Base-by-base conservation (phyloP, 495 filamentous ascomycete genomes). In the Cladorrhinum samala region DNA sequence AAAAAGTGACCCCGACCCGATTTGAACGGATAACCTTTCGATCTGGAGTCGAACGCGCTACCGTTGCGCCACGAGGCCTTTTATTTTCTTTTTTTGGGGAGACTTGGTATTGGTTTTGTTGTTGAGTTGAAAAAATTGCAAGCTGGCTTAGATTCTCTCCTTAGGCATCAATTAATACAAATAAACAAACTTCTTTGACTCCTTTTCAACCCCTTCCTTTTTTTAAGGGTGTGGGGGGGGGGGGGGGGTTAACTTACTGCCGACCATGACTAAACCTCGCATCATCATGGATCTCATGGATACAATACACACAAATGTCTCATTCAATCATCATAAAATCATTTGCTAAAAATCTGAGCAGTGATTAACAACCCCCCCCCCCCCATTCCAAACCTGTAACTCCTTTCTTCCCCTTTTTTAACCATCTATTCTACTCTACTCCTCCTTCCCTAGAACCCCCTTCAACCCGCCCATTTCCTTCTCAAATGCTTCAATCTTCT, bases 401-500 rank as follows among this genome's bases (percentile, higher is more conserved):
- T 7, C 14, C 30, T 37, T 14, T 37, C 30, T 37, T n/a, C n/a
- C 17, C 8, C 39, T 25, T 39, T 21, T 23, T 25, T 36, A 44
- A 13, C 49, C 30, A 21, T 21, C 24, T 13, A 14, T 3, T 45
- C 47, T 9, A 11, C 33, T 11, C 47, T 48, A 63, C n/a, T 9
- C 38, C 37, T 65, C 41, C 52, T 59, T 36, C 0, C 54, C 45
- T 41, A 77, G 36, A n/a, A 74, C 62, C 75, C 84, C 86, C 77
- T 94, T 89, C 72, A 95, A 67, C 24, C 3, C 67, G 7, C 62
- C 77, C 65, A 86, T 87, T 67, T 95, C 82, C 55, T 61, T 72
- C 73, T 96, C 92, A 68, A 80, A 91, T 51, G 62, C 72, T 52
- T 83, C 77, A 38, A 98, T 79, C 74, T 89, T 93, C 47, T 61